Evolutionary conservation across 768 basidiomycete species (phyloP), one percentile per base, ranked within the genome.

Genomic region (Gelatoporia subvermispora): DNA sequence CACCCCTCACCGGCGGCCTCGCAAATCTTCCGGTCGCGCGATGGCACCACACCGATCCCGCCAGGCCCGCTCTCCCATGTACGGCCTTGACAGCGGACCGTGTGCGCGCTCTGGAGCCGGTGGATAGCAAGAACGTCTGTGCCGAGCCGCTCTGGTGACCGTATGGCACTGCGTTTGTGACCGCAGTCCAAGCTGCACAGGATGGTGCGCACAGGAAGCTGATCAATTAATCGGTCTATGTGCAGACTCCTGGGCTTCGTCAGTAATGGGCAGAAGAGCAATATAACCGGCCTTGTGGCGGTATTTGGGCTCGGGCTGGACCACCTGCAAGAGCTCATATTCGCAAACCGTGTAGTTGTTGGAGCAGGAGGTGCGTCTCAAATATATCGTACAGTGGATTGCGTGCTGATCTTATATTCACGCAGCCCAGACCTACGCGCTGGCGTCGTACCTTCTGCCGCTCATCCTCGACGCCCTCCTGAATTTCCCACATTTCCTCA

Each of bases 331-430:
- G 75, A 81, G 54, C 80, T 80, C 74, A 57, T 84, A 22, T 73
- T 77, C 25, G 87, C 88, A 2, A 78, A 87, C 46, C 67, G 86
- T 34, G 78, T 88, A 58, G 76, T 81, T 17, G 68, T 92, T 47
- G 90, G 90, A 49, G 84, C 90, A 43, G 90, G 89, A 65, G 87
- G 88, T 91, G 59, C 58, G 78, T 66, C 23, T 0, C 22, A n/a
- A 18, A 45, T 13, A 41, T 24, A 24, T 21, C 35, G 21, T 23
- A 15, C 34, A 21, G 21, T 9, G 17, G 3, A 11, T 45, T 31
- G 10, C 47, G 24, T 24, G n/a, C n/a, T n/a, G n/a, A n/a, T n/a
- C n/a, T n/a, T n/a, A 44, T 35, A 25, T 22, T 37, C 47, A 62
- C 8, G n/a, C 56, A 88, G 89, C 87, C 4, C 67, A 70, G 28